A percentile compares a stretch with the other conserved stretches of the same genome.
Evolutionary conservation across 148 eudicot species (phyloP).

Genomic region (Vaccinium myrtillus): DNA sequence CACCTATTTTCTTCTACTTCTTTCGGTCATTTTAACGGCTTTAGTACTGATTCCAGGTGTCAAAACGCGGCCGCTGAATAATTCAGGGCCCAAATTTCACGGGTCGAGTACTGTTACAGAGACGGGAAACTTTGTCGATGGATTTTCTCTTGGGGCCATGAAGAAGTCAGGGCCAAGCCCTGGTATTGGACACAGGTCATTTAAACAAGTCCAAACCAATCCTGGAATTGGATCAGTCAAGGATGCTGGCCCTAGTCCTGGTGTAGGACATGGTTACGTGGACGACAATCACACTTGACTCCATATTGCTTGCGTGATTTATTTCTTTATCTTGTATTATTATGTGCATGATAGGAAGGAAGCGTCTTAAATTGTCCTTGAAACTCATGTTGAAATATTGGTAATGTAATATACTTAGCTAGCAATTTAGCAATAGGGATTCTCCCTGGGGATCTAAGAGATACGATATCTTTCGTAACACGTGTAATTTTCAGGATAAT

Average conservation of each 20-base stretch:
- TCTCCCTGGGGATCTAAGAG: no score
- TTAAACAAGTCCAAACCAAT: neutral
- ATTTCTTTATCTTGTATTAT: no score
- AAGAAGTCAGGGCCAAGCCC: neutral
- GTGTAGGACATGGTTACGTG: constrained; percentile 14
- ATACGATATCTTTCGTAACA: no score
- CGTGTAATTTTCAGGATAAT: no score
- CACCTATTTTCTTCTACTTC: neutral
- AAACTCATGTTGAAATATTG: no score
- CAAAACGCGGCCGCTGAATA: neutral
- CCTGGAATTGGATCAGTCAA: neutral
- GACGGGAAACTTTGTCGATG: neutral
- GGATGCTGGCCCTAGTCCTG: constrained; percentile 29
- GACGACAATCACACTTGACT: neutral
- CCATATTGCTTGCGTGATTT: no score
- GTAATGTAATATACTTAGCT: no score
- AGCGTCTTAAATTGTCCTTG: no score
- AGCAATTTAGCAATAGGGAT: no score
- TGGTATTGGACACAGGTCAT: neutral
- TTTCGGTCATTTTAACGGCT: neutral
- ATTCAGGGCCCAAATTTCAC: neutral
- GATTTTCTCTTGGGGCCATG: neutral
- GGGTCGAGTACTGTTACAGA: neutral
- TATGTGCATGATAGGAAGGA: no score
- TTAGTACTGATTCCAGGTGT: neutral